Evolutionary conservation across 345 rosid species (phyloP).

Genomic region (Ricinus communis): DNA sequence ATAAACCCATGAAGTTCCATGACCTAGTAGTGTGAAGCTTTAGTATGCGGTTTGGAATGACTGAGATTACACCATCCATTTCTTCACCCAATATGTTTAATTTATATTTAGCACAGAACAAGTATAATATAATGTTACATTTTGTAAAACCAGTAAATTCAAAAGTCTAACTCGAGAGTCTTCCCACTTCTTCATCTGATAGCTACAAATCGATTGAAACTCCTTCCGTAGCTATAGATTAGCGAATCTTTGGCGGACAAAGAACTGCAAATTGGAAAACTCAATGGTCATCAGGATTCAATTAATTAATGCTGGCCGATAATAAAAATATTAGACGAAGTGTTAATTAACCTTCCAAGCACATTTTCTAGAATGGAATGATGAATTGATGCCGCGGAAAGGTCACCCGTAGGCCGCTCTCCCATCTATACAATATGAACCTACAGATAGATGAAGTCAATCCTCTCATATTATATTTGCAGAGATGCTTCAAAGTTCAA

Average conservation of each 20-base stretch:
- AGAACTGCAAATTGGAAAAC: constrained; percentile 23
- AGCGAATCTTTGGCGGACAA: constrained; percentile 29
- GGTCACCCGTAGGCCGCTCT: constrained; percentile 23
- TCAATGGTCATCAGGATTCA: too few species aligned
- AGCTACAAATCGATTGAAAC: constrained; percentile 48
- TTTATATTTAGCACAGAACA: not conserved
- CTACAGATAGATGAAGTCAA: not conserved
- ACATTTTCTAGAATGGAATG: constrained; percentile 36
- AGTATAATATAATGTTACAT: too few species aligned
- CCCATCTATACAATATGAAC: constrained; percentile 47
- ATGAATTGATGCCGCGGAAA: constrained; percentile 14
- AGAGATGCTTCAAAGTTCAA: not conserved
- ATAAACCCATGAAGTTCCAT: constrained; percentile 25
- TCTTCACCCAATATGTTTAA: constrained; percentile 6
- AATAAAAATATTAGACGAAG: too few species aligned
- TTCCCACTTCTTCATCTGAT: constrained; percentile 39
- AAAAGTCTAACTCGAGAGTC: too few species aligned
- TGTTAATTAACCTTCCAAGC: constrained; percentile 33
- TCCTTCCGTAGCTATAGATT: constrained; percentile 40
- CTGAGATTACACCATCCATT: constrained; percentile 31
- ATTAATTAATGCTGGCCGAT: too few species aligned
- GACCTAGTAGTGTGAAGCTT: constrained; percentile 32
- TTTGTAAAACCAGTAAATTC: too few species aligned
- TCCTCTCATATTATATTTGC: too few species aligned
- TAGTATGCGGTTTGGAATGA: constrained; percentile 19